phyloP scores from a whole-genome alignment of 352 stramenopile genomes.

The Pythium rishiriense region DNA sequence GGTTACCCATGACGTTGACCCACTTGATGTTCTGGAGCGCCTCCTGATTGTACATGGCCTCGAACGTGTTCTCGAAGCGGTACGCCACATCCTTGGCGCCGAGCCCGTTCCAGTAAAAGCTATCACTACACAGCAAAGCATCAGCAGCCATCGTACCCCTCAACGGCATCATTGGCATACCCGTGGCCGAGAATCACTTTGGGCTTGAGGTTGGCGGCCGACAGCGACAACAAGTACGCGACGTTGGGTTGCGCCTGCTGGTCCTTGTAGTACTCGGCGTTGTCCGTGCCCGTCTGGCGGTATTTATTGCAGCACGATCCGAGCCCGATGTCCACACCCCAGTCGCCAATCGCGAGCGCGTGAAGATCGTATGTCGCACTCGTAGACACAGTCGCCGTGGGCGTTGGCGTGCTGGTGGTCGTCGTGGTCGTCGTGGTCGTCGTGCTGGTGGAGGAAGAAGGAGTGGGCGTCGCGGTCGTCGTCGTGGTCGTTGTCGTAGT shows the following conservation, averaged over 20 bases:
- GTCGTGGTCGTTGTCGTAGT: slow-evolving; percentile 2
- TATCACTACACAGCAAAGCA: slow-evolving; percentile 33
- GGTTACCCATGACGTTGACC: slow-evolving; percentile 73
- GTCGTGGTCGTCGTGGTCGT: slow-evolving; percentile 14
- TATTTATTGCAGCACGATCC: slow-evolving; percentile 78
- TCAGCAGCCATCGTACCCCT: not conserved
- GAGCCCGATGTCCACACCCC: slow-evolving; percentile 58
- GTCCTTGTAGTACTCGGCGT: slow-evolving; percentile 69
- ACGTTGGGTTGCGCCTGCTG: slow-evolving; percentile 70
- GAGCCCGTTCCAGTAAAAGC: slow-evolving; percentile 75
- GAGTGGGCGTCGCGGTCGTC: slow-evolving; percentile 7
- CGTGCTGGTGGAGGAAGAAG: not conserved
- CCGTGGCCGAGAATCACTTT: slow-evolving; percentile 62
- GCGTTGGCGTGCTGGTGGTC: slow-evolving; percentile 15
- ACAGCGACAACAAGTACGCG: slow-evolving; percentile 56
- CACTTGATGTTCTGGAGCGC: slow-evolving; percentile 57
- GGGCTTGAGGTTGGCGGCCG: slow-evolving; percentile 57
- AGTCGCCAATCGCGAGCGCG: slow-evolving; percentile 72
- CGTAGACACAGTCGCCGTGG: slow-evolving; percentile 33
- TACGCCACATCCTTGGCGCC: slow-evolving; percentile 65
- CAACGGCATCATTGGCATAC: slow-evolving; percentile 21
- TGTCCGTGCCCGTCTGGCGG: slow-evolving; percentile 53
- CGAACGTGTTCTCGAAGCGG: slow-evolving; percentile 66
- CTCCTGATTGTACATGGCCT: slow-evolving; percentile 59
- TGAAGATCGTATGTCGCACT: slow-evolving; percentile 52